A percentile compares a stretch with the other conserved stretches of the same genome.
Conservation (phyloP, 176 grass and related monocot species). For the Tillandsia leiboldiana region DNA sequence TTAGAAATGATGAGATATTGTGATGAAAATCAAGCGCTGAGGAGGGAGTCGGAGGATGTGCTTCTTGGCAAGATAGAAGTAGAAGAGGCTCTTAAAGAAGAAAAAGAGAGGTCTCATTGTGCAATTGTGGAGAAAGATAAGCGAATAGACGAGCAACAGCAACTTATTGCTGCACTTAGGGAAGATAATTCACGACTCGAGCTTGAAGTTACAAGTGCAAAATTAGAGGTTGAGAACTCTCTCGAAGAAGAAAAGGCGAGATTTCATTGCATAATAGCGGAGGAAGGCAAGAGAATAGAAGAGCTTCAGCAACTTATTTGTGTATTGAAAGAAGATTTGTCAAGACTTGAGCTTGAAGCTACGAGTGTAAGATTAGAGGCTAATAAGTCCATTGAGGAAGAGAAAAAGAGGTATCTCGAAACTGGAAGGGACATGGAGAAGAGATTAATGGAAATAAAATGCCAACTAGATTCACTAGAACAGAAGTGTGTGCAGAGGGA, state of each 20-base stretch:
- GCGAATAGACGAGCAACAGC: conserved; percentile 35
- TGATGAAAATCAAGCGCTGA: conserved; percentile 22
- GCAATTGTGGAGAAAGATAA: conserved; percentile 35
- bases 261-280: conserved; percentile 23
- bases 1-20: conserved; percentile 30
- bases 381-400: conserved; percentile 26
- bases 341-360: conserved; percentile 30
- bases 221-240: conserved; percentile 21
- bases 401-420: conserved; percentile 33
- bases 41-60: conserved; percentile 33
- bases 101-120: conserved; percentile 29
- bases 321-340: conserved; percentile 42
- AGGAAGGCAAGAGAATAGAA: conserved; percentile 34
- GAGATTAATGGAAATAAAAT: conserved; percentile 36
- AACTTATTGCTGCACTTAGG: conserved; percentile 26
- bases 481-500: conserved; percentile 33
- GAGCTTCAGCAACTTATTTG: conserved; percentile 33
- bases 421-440: conserved; percentile 27
- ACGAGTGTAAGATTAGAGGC: conserved; percentile 15
- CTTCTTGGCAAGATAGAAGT: conserved; percentile 32
- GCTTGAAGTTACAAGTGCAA: conserved; percentile 22
- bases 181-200: conserved; percentile 41
- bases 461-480: conserved; percentile 33
- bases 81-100: conserved; percentile 29
- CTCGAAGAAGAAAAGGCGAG: conserved; percentile 37